Evolutionary conservation across 306 rosid genomes (phyloP).

Genomic region (Cajanus cajan): DNA sequence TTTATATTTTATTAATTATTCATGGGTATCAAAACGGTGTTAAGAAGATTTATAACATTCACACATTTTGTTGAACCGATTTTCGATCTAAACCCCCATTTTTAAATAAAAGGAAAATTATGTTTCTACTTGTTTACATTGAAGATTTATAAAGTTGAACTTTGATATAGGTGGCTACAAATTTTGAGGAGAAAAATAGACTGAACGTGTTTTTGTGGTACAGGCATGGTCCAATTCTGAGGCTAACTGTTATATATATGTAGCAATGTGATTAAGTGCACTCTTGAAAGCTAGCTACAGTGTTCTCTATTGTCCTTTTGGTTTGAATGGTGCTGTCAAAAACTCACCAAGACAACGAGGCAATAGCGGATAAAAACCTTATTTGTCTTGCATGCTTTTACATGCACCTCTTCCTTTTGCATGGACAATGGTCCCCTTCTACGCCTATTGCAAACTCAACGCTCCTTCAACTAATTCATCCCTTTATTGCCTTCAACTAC

Average conservation of each 20-base stretch:
- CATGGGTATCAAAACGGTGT: too few species aligned
- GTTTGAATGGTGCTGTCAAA: slow-evolving; percentile 30
- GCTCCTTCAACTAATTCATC: slow-evolving; percentile 21
- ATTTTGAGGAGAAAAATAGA: slow-evolving; percentile 22
- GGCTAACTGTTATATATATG: neutral
- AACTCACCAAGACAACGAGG: slow-evolving; percentile 33
- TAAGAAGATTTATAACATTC: too few species aligned
- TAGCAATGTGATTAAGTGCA: slow-evolving; percentile 28
- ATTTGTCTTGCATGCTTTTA: slow-evolving; percentile 55
- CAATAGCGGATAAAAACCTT: slow-evolving; percentile 38
- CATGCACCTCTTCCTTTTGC: slow-evolving; percentile 44
- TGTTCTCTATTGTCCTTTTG: slow-evolving; percentile 19
- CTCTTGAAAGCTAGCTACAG: slow-evolving; percentile 15
- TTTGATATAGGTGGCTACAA: slow-evolving; percentile 6
- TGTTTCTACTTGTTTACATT: neutral
- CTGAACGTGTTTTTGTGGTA: neutral
- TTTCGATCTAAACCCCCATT: too few species aligned
- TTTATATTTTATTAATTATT: too few species aligned
- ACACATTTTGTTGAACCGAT: too few species aligned
- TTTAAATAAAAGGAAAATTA: neutral
- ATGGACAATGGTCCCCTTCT: slow-evolving; percentile 46
- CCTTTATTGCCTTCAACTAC: slow-evolving; percentile 38
- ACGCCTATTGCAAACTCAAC: neutral
- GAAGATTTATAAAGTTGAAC: neutral
- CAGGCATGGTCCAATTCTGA: slow-evolving; percentile 26